Percentiles rank a stretch among this genome's conserved stretches.
phyloP scores from a whole-genome alignment of 257 asterid genomes.

The Solanum okadae region DNA sequence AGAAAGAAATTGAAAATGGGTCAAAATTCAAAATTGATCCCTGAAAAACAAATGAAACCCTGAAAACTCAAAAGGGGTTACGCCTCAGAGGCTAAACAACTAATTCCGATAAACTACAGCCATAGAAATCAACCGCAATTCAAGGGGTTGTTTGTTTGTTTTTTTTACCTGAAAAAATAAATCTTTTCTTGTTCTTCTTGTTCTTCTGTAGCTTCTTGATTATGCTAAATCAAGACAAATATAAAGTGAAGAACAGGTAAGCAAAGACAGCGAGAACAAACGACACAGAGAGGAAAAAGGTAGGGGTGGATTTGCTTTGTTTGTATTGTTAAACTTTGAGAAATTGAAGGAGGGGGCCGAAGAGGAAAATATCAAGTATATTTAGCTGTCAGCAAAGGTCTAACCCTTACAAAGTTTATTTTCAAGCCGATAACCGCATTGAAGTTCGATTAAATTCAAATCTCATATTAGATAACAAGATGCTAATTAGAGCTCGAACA shows the following conservation, averaged over 20 bases:
- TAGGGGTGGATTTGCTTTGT: not conserved
- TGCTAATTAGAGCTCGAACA: not conserved
- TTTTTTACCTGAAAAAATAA: not conserved
- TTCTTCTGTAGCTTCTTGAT: not conserved
- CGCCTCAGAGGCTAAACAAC: not conserved
- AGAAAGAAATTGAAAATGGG: not conserved
- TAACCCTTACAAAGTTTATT: not conserved
- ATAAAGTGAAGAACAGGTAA: not conserved
- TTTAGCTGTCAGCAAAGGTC: not conserved
- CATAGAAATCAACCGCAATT: not conserved
- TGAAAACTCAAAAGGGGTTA: not conserved
- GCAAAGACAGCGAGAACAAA: not conserved
- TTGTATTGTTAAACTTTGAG: not conserved
- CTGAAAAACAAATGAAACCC: not conserved
- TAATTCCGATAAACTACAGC: not conserved
- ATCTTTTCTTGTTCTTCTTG: not conserved
- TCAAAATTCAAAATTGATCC: not conserved
- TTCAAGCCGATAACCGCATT: not conserved
- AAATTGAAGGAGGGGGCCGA: not conserved
- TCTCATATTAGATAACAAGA: not conserved
- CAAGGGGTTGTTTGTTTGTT: not conserved
- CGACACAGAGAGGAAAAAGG: not conserved
- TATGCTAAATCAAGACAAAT: not conserved
- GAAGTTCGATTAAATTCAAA: fast-evolving
- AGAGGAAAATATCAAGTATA: not conserved